Conservation (phyloP, 1,284 basidiomycete genomes). For the Melampsora larici-populina region DNA sequence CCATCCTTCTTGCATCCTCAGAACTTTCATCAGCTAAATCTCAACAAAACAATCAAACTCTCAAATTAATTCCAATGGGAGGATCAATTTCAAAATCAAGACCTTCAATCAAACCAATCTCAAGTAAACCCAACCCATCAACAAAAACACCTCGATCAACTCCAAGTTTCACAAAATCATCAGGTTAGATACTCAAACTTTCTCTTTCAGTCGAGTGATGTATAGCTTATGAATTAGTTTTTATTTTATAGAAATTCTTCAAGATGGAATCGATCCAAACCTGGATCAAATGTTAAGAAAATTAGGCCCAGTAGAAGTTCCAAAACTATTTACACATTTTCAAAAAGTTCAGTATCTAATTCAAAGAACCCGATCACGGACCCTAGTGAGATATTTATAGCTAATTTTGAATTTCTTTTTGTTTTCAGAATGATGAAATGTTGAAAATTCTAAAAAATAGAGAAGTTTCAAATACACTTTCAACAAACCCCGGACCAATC, state of each 20-base stretch:
- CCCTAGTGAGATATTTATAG: background rate
- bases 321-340: constrained; percentile 29
- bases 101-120: background rate
- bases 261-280: constrained; percentile 39
- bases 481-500: background rate
- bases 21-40: too few relatives aligned
- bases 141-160: background rate
- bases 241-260: constrained; percentile 17
- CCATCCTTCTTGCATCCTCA: too few relatives aligned
- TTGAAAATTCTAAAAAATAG: constrained; percentile 32
- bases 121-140: background rate
- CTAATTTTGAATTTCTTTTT: background rate
- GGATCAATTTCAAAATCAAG: background rate
- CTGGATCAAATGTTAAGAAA: constrained; percentile 39
- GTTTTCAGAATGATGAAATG: constrained; percentile 32
- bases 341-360: constrained; percentile 5
- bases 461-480: background rate
- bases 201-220: background rate
- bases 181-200: background rate
- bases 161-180: constrained; percentile 3
- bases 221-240: background rate
- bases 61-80: background rate
- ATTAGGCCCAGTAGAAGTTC: constrained; percentile 35
- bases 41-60: too few relatives aligned
- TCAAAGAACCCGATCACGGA: background rate